phyloP scores from a whole-genome alignment of 2,329 filamentous ascomycete genomes.

The Mycosphaerelloides madeirae region DNA sequence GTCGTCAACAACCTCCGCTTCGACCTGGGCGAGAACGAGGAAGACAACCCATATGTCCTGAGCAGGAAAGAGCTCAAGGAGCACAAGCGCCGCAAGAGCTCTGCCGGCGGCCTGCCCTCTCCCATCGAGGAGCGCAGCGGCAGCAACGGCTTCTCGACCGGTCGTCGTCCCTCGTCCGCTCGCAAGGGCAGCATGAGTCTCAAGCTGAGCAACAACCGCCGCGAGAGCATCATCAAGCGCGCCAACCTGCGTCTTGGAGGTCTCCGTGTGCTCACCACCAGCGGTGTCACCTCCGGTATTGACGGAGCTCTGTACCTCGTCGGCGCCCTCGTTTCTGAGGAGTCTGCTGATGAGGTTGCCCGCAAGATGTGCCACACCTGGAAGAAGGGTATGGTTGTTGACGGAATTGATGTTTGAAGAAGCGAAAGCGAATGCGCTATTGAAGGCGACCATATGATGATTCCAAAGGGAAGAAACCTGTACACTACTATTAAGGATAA shows the following conservation, averaged over 20 bases:
- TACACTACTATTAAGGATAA: constrained; percentile 5
- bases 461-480: constrained; percentile 1
- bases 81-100: constrained; percentile 37
- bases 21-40: constrained; percentile 70
- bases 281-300: constrained; percentile 72
- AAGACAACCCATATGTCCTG: constrained; percentile 78
- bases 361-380: constrained; percentile 75
- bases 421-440: background rate
- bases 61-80: constrained; percentile 58
- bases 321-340: constrained; percentile 73
- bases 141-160: constrained; percentile 29
- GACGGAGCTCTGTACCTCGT: constrained; percentile 83
- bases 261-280: constrained; percentile 71
- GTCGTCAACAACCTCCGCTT: constrained; percentile 90
- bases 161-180: constrained; percentile 40
- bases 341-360: constrained; percentile 70
- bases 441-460: constrained; percentile 3
- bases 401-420: constrained; percentile 72
- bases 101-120: constrained; percentile 37
- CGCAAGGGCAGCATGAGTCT: constrained; percentile 80
- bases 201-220: constrained; percentile 67
- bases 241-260: constrained; percentile 67
- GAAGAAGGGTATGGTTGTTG: constrained; percentile 79
- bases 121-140: constrained; percentile 30
- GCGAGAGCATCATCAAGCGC: constrained; percentile 75